Percentiles rank a stretch among this genome's conserved stretches.
phyloP scores from a whole-genome alignment of 2,329 filamentous ascomycete species.

The Rutstroemia sp. region DNA sequence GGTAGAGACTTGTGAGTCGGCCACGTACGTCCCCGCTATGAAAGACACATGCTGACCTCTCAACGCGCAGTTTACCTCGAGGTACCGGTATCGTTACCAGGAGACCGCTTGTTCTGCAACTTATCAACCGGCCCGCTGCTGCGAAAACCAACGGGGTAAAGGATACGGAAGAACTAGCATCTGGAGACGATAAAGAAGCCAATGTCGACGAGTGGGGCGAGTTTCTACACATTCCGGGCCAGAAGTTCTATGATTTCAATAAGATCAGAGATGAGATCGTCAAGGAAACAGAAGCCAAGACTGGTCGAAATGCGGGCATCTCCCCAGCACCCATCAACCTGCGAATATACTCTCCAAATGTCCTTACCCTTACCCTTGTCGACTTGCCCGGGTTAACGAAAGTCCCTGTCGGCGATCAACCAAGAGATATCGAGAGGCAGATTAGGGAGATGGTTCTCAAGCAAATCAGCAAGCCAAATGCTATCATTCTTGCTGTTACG shows the following conservation, averaged over 20 bases:
- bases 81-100: slow-evolving; percentile 96
- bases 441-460: slow-evolving; percentile 98
- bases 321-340: slow-evolving; percentile 96
- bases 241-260: slow-evolving; percentile 97
- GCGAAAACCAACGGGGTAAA: slow-evolving; percentile 65
- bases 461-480: slow-evolving; percentile 97
- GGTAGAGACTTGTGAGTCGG: slow-evolving; percentile 89
- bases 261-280: slow-evolving; percentile 98
- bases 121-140: slow-evolving; percentile 77
- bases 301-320: slow-evolving; percentile 92
- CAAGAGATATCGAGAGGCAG: slow-evolving; percentile 91
- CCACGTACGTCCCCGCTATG: slow-evolving; percentile 12
- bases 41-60: slow-evolving; percentile 22
- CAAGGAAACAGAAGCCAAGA: slow-evolving; percentile 92
- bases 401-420: slow-evolving; percentile 93
- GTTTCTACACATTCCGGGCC: slow-evolving; percentile 93
- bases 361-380: slow-evolving; percentile 91
- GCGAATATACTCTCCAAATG: slow-evolving; percentile 96
- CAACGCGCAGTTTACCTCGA: slow-evolving; percentile 68
- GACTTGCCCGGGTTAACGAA: slow-evolving; percentile 95
- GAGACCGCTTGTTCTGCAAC: slow-evolving; percentile 90
- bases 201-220: slow-evolving; percentile 98
- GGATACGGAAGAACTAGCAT: slow-evolving; percentile 47
- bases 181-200: slow-evolving; percentile 73
- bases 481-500: slow-evolving; percentile 94